Evolutionary conservation across 2,329 filamentous ascomycete species (phyloP).

Genomic region (Neodidymelliopsis sp.): DNA sequence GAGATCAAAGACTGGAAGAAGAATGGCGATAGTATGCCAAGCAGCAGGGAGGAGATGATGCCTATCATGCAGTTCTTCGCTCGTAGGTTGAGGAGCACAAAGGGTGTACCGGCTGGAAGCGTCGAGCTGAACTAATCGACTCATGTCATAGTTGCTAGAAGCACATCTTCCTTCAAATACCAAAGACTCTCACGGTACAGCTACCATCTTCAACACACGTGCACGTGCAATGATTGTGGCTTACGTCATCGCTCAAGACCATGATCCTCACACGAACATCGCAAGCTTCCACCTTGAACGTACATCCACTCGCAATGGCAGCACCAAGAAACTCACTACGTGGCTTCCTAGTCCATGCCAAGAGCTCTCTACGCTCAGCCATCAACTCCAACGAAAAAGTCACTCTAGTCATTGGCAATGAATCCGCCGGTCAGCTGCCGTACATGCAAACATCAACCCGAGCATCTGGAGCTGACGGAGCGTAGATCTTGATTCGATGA

Average conservation of each 20-base stretch:
- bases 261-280: background rate
- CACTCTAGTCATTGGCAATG: slow-evolving; percentile 62
- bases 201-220: background rate
- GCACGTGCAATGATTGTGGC: slow-evolving; percentile 7
- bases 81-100: slow-evolving; percentile 65
- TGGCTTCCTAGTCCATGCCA: slow-evolving; percentile 57
- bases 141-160: no score
- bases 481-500: slow-evolving; percentile 81
- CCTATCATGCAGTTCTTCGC: slow-evolving; percentile 88
- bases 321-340: slow-evolving; percentile 56
- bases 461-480: slow-evolving; percentile 1
- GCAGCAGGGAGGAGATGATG: slow-evolving; percentile 81
- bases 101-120: slow-evolving; percentile 61
- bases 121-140: slow-evolving; percentile 54
- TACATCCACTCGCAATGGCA: slow-evolving; percentile 41
- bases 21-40: slow-evolving; percentile 81
- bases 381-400: slow-evolving; percentile 51
- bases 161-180: background rate
- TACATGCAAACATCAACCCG: background rate
- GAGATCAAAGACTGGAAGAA: slow-evolving; percentile 57
- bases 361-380: slow-evolving; percentile 51
- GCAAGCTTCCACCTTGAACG: background rate
- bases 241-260: slow-evolving; percentile 12
- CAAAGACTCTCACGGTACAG: background rate
- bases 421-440: slow-evolving; percentile 55